phyloP scores from a whole-genome alignment of 495 filamentous ascomycete genomes.

The Aspergillus ostianus region DNA sequence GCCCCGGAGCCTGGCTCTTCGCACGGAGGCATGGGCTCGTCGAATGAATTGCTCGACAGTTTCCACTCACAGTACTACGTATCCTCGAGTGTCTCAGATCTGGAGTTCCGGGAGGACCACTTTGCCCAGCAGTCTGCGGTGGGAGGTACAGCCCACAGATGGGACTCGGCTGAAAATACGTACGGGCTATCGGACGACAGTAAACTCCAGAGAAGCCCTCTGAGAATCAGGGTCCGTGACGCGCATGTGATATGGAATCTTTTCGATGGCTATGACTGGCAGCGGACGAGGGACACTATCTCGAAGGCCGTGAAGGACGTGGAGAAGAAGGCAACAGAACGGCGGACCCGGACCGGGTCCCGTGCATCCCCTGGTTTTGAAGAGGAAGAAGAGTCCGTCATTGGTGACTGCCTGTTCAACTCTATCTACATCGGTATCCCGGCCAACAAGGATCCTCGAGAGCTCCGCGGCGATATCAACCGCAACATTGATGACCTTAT shows the following conservation, averaged over 20 bases:
- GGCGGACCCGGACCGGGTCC: constrained; percentile 50
- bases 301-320: constrained; percentile 83
- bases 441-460: constrained; percentile 75
- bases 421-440: constrained; percentile 97
- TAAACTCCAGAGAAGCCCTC: constrained; percentile 65
- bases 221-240: constrained; percentile 76
- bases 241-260: constrained; percentile 97
- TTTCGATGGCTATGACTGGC: constrained; percentile 98
- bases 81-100: constrained; percentile 44
- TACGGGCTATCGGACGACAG: constrained; percentile 64
- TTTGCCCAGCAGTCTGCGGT: constrained; percentile 63
- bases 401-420: constrained; percentile 96
- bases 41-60: constrained; percentile 61
- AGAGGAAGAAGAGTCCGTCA: constrained; percentile 80
- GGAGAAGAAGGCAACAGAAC: constrained; percentile 75
- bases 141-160: constrained; percentile 69
- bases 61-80: constrained; percentile 59
- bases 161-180: constrained; percentile 71
- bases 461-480: constrained; percentile 81
- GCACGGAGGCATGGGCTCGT: constrained; percentile 34
- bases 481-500: constrained; percentile 78
- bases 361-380: constrained; percentile 47
- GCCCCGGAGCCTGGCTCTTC: constrained; percentile 40
- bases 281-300: constrained; percentile 79
- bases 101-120: constrained; percentile 78